Percentiles rank a stretch among this genome's conserved stretches.
phyloP scores from a whole-genome alignment of 345 rosid species.

The Eucalyptus coolabah region DNA sequence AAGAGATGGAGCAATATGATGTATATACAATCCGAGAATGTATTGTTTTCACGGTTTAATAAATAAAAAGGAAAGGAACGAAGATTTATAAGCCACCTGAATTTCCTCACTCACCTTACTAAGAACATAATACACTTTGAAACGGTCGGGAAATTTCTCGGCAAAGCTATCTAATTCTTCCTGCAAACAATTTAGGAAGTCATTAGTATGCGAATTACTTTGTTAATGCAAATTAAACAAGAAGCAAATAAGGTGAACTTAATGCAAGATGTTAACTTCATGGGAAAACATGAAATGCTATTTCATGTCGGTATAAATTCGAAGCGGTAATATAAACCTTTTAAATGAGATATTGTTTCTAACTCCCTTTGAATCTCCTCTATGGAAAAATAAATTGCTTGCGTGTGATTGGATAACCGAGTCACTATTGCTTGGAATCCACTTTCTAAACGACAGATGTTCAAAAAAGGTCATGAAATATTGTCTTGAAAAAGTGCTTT shows the following conservation, averaged over 20 bases:
- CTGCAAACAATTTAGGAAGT: background rate
- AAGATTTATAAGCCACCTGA: background rate
- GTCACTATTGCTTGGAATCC: too few species aligned
- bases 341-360: too few species aligned
- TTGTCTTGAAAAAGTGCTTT: too few species aligned
- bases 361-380: background rate
- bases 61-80: background rate
- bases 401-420: too few species aligned
- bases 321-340: background rate
- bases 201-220: background rate
- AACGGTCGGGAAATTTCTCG: slow-evolving; percentile 6
- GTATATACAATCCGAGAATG: background rate
- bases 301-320: background rate
- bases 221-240: background rate
- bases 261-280: background rate
- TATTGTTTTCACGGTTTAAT: too few species aligned
- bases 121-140: slow-evolving; percentile 30
- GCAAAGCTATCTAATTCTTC: slow-evolving; percentile 26
- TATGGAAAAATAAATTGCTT: background rate
- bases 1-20: background rate
- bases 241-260: background rate
- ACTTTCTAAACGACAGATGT: too few species aligned
- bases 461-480: too few species aligned
- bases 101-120: slow-evolving; percentile 7
- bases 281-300: background rate